A percentile compares a stretch with the other conserved stretches of the same genome.
Conservation (phyloP, 352 stramenopile species). For the Phytophthora sansomeana region DNA sequence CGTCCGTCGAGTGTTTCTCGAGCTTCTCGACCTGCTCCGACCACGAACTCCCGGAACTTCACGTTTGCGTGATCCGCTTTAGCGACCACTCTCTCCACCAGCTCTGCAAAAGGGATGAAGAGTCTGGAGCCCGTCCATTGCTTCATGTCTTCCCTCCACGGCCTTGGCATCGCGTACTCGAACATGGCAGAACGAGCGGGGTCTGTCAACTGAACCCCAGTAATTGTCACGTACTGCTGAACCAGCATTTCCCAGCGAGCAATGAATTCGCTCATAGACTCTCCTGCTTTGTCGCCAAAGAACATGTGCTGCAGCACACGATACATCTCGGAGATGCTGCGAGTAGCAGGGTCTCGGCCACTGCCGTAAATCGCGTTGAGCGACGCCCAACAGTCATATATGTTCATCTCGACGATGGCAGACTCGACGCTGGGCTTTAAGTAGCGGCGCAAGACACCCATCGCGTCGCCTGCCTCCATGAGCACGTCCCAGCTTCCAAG, state of each 20-base stretch:
- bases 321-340: slow-evolving; percentile 26
- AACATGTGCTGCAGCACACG: slow-evolving; percentile 30
- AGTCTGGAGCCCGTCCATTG: slow-evolving; percentile 25
- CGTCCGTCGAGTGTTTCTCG: too few relatives aligned
- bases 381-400: slow-evolving; percentile 37
- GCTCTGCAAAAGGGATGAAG: slow-evolving; percentile 27
- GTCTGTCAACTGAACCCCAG: slow-evolving; percentile 27
- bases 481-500: slow-evolving; percentile 15
- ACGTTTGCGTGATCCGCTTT: slow-evolving; percentile 30
- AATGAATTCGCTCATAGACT: slow-evolving; percentile 27
- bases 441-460: slow-evolving; percentile 26
- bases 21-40: too few relatives aligned
- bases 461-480: slow-evolving; percentile 23
- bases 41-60: too few relatives aligned
- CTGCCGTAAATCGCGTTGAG: slow-evolving; percentile 30
- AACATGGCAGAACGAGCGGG: slow-evolving; percentile 29
- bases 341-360: neutral
- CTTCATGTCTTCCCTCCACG: slow-evolving; percentile 15
- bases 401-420: slow-evolving; percentile 35
- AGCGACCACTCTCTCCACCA: slow-evolving; percentile 21
- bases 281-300: slow-evolving; percentile 25
- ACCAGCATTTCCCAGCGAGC: slow-evolving; percentile 26
- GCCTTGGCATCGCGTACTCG: slow-evolving; percentile 19
- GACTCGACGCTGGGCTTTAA: slow-evolving; percentile 29
- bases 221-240: slow-evolving; percentile 24